Evolutionary conservation across 108 stramenopile species (phyloP).

Genomic region (Fragilariopsis cylindrus): DNA sequence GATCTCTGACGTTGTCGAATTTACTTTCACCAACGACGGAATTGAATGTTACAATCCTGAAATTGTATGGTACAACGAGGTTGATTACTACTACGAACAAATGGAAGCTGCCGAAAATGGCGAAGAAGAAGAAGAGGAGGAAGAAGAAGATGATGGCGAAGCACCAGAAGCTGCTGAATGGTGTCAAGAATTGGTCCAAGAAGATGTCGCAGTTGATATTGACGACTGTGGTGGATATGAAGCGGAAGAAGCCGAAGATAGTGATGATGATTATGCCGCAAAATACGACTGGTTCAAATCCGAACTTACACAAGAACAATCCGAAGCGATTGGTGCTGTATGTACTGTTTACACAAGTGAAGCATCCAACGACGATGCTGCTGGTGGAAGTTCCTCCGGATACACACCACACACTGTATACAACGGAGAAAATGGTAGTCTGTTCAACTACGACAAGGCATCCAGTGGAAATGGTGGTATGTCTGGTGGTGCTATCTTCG

Average conservation of each 20-base stretch:
- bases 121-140: constrained; percentile 20
- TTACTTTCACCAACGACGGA: constrained; percentile 40
- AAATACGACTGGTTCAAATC: constrained; percentile 44
- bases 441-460: constrained; percentile 31
- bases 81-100: constrained; percentile 22
- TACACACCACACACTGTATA: constrained; percentile 23
- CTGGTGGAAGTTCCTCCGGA: not conserved
- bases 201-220: constrained; percentile 31
- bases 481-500: constrained; percentile 22
- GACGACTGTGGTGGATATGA: constrained; percentile 26
- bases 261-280: constrained; percentile 25
- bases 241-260: constrained; percentile 18
- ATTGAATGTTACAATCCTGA: constrained; percentile 30
- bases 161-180: constrained; percentile 34
- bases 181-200: constrained; percentile 30
- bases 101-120: constrained; percentile 18
- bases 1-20: constrained; percentile 38
- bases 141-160: constrained; percentile 24
- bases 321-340: constrained; percentile 31
- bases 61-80: constrained; percentile 17
- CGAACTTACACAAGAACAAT: constrained; percentile 32
- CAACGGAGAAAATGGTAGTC: constrained; percentile 11
- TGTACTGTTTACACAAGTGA: constrained; percentile 24
- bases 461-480: constrained; percentile 4
- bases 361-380: constrained; percentile 4